These are phyloP conservation scores for Rhododendron simsii DNA, from an alignment of 148 eudicot species.

Conservation along the genomic window DNA sequence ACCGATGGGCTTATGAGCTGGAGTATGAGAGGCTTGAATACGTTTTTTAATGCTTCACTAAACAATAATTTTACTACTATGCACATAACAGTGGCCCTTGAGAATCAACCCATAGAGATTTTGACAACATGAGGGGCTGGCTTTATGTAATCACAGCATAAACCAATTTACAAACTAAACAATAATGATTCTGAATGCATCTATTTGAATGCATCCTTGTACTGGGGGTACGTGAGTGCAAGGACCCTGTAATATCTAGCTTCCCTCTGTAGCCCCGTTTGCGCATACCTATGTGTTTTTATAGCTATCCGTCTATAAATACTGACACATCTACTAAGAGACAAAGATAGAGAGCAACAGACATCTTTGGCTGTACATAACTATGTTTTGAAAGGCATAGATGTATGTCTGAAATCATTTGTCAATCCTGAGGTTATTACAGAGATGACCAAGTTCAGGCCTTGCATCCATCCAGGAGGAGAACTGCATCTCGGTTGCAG, in stretches of 20 bases:
- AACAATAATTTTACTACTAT: neutral
- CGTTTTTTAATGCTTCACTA: neutral
- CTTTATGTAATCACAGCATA: neutral
- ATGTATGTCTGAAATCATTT: slow-evolving; percentile 28
- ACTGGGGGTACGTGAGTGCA: neutral
- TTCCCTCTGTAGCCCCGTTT: neutral
- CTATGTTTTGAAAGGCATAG: neutral
- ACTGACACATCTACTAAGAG: neutral
- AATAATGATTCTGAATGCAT: neutral
- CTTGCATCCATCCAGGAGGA: slow-evolving; percentile 73
- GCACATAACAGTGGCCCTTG: neutral
- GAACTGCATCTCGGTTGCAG: slow-evolving; percentile 48
- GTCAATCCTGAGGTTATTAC: slow-evolving; percentile 74
- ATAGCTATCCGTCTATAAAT: neutral
- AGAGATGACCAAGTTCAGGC: slow-evolving; percentile 90
- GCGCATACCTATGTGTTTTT: neutral
- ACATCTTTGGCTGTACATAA: slow-evolving; percentile 10
- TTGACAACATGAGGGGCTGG: neutral
- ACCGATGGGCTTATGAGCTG: neutral
- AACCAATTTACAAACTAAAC: neutral
- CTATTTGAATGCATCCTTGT: neutral
- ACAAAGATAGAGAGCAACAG: neutral
- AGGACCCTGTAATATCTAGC: neutral
- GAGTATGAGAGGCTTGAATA: neutral
- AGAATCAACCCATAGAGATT: neutral